Base-by-base conservation (phyloP, 1,284 basidiomycete genomes). In the Ceratobasidium sp. region DNA sequence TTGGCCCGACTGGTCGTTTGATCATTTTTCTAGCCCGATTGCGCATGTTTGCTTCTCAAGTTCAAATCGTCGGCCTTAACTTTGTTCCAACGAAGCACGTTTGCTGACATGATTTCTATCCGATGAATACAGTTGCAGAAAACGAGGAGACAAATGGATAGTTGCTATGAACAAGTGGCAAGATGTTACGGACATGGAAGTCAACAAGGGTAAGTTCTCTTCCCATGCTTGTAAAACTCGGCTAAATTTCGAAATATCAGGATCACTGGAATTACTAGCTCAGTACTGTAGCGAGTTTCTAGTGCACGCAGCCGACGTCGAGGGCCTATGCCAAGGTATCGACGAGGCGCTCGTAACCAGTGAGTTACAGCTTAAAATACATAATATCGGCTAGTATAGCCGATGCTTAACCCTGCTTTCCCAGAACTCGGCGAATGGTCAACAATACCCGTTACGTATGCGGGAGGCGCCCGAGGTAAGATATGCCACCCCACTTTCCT, bases 111-210 rank as follows among this genome's bases (percentile, higher is more conserved):
- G 34, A 41, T 53, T 32, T 8, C 26, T 18, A n/a, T 34, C 39
- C 46, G 64, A 26, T 30, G 34, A 34, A 59, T 59, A 41, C 30
- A 97, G 97, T 79, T 99, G 97, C 82, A 89, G 97, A 21, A 87
- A 88, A 76, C 84, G 88, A 78, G 91, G 84, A 14, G 82, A 88
- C 28, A 89, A 84, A 75, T 99, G 97, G 97, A 85, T 96, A 43
- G 93, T 99, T 6, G 96, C 97, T 0, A 98, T 97, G 96, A 98
- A 99, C 82, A 94, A 96, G 78, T 99, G 97, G 97, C 96, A 98
- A 80, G 92, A 93, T 72, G 87, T 98, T 69, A 98, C 97, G 0
- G 93, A 98, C 78, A 94, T 95, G 90, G 90, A 93, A 78, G 93
- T 99, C 21, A 92, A 86, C 73, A 83, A 90, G 86, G 92, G 93